Evolutionary conservation across 768 basidiomycete species (phyloP).

Genomic region (Lanmaoa pseudosensibilis): DNA sequence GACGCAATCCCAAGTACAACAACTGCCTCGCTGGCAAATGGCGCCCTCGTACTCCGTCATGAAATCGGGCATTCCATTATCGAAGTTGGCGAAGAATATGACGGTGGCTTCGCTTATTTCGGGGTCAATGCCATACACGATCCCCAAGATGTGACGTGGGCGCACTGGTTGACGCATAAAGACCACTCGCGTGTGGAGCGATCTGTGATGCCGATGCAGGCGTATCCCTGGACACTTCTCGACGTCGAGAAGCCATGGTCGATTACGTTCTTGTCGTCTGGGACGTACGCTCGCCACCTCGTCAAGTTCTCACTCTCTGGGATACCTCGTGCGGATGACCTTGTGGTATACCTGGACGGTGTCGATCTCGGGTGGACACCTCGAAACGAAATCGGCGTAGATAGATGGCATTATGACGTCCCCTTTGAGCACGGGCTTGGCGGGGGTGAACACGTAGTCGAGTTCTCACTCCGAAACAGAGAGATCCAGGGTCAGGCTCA

Average conservation of each 20-base stretch:
- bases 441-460: constrained; percentile 56
- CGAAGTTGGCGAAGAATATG: constrained; percentile 80
- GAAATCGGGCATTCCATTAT: constrained; percentile 83
- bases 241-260: constrained; percentile 61
- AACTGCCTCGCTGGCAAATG: constrained; percentile 72
- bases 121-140: constrained; percentile 63
- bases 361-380: constrained; percentile 55
- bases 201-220: constrained; percentile 72
- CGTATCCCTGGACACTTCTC: constrained; percentile 74
- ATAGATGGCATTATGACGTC: constrained; percentile 78
- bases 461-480: constrained; percentile 53
- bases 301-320: constrained; percentile 76
- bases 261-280: constrained; percentile 61
- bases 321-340: constrained; percentile 51
- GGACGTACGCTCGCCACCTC: constrained; percentile 57
- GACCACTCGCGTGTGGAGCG: constrained; percentile 53
- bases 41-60: constrained; percentile 72
- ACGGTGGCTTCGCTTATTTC: constrained; percentile 73
- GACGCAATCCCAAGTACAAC: constrained; percentile 50
- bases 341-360: constrained; percentile 63
- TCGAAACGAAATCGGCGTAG: constrained; percentile 54
- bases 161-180: constrained; percentile 61
- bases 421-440: constrained; percentile 39
- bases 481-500: constrained; percentile 58
- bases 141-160: constrained; percentile 54